Percentiles rank a stretch among this genome's conserved stretches.
Conservation (phyloP, 306 rosid genomes). For the Acacia confusa region DNA sequence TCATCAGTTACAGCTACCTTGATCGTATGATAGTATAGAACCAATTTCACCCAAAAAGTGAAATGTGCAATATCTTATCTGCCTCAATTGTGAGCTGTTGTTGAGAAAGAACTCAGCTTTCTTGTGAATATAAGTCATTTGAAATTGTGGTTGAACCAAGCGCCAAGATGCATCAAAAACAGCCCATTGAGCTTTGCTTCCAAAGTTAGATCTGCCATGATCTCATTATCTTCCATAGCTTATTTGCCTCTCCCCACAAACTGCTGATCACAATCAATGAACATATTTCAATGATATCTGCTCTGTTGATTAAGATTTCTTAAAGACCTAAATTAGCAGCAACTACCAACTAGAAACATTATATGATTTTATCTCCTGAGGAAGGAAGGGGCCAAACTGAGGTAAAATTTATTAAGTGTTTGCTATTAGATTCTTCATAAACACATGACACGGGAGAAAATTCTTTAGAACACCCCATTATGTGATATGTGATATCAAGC, state of each 20-base stretch:
- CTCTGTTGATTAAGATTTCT: slow-evolving; percentile 9
- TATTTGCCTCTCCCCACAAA: slow-evolving; percentile 21
- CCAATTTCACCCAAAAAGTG: slow-evolving; percentile 25
- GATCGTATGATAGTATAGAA: slow-evolving; percentile 1
- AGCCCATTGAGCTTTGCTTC: slow-evolving; percentile 9
- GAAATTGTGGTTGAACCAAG: slow-evolving; percentile 18
- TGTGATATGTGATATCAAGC: neutral
- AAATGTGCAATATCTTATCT: slow-evolving; percentile 4
- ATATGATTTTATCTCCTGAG: neutral
- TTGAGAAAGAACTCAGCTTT: slow-evolving; percentile 25
- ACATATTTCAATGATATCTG: neutral
- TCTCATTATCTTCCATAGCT: slow-evolving; percentile 5
- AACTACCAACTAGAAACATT: slow-evolving; percentile 8
- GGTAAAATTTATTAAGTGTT: neutral
- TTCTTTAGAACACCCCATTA: neutral
- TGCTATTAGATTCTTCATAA: neutral
- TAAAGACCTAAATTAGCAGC: neutral
- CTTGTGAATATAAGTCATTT: slow-evolving; percentile 12
- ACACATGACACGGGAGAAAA: neutral
- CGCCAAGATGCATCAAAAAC: slow-evolving; percentile 22
- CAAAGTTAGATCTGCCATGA: slow-evolving; percentile 28
- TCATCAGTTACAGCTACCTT: neutral
- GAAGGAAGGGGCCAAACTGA: neutral
- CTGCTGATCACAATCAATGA: slow-evolving; percentile 23
- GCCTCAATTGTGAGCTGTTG: slow-evolving; percentile 1